phyloP scores from a whole-genome alignment of 169 alveolate genomes.

The Plasmodium gonderi region DNA sequence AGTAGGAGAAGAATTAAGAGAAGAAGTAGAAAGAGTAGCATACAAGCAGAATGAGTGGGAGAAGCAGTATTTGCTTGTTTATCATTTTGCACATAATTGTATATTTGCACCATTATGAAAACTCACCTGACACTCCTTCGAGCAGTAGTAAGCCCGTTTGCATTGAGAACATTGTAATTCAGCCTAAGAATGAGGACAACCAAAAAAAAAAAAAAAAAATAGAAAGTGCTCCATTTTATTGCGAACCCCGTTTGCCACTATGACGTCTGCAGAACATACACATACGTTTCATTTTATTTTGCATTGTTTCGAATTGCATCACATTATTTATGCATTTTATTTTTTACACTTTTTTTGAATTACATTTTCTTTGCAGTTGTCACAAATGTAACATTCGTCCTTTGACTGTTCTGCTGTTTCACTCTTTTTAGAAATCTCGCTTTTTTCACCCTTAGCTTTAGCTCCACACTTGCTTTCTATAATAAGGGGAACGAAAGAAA shows the following conservation, averaged over 20 bases:
- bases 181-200: constrained; percentile 28
- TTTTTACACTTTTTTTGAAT: constrained; percentile 5
- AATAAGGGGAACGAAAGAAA: not conserved
- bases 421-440: not conserved
- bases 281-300: no score
- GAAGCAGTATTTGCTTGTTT: not conserved
- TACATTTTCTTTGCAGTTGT: constrained; percentile 59
- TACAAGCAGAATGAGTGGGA: not conserved
- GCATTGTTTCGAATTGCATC: no score
- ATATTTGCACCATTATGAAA: not conserved
- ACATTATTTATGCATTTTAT: not conserved
- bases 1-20: not conserved
- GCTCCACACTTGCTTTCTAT: constrained; percentile 3
- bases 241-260: no score
- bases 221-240: no score
- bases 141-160: constrained; percentile 55
- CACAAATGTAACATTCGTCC: constrained; percentile 26
- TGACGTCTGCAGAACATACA: no score
- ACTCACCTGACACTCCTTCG: constrained; percentile 65
- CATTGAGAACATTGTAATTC: constrained; percentile 71
- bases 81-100: not conserved
- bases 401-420: not conserved
- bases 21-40: not conserved
- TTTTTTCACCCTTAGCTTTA: not conserved
- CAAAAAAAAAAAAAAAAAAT: not conserved